These are phyloP conservation scores for Samsoniella hepiali DNA, from an alignment of 2,329 filamentous ascomycete genomes.

Conservation along the genomic window DNA sequence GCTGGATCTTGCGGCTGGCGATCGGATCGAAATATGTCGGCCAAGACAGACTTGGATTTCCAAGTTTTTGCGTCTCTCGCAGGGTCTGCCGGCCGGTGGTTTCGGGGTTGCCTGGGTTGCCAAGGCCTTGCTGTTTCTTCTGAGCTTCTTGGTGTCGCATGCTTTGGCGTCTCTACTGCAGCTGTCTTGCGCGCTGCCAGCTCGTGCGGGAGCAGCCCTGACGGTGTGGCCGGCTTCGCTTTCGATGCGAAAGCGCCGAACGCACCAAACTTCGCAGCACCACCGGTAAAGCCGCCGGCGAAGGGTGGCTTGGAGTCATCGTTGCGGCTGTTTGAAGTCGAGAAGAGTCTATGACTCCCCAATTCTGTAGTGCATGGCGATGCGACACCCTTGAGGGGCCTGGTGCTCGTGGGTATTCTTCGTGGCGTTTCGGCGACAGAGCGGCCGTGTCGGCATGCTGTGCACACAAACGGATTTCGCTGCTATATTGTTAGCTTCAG, in stretches of 20 bases:
- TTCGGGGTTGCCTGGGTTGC: conserved; percentile 10
- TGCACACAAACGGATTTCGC: conserved; percentile 38
- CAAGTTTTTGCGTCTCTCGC: conserved; percentile 10
- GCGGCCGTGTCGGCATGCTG: conserved; percentile 19
- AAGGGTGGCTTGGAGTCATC: conserved; percentile 24
- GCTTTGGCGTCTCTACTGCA: conserved; percentile 14
- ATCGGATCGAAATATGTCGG: conserved; percentile 29
- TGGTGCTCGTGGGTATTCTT: neutral
- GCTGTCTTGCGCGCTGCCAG: conserved; percentile 32
- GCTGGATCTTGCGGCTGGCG: conserved; percentile 15
- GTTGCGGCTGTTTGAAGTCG: conserved; percentile 25
- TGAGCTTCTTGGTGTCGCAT: conserved; percentile 20
- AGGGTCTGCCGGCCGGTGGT: conserved; percentile 2
- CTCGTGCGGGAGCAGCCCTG: conserved; percentile 38
- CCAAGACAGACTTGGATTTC: conserved; percentile 30
- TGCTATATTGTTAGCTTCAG: conserved; percentile 15
- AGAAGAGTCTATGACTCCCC: conserved; percentile 24
- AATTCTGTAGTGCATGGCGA: neutral
- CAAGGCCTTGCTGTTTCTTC: neutral
- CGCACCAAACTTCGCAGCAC: conserved; percentile 23
- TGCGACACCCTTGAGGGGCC: neutral
- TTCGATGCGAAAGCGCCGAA: conserved; percentile 27
- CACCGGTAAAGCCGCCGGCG: conserved; percentile 25
- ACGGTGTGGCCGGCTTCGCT: conserved; percentile 20
- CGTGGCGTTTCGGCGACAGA: neutral